These are phyloP conservation scores for Salix brachista DNA, from an alignment of 345 rosid genomes.

Conservation along the genomic window DNA sequence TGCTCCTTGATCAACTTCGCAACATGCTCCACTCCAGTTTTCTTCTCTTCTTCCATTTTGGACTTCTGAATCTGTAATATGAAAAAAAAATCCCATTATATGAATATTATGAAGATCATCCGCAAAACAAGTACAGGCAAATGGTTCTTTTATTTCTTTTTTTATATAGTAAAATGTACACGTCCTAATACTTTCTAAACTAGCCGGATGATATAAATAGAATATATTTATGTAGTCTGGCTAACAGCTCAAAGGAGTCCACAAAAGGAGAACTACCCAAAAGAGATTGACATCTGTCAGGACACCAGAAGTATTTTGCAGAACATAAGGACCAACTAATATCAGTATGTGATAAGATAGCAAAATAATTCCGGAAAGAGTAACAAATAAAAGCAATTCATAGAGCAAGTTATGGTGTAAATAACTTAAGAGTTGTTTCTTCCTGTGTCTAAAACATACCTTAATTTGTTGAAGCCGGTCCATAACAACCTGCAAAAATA, in stretches of 20 bases:
- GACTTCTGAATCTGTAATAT: conserved; percentile 40
- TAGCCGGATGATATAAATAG: not conserved
- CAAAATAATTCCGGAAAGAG: too few species aligned
- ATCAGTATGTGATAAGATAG: too few species aligned
- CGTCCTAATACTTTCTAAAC: not conserved
- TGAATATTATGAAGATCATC: not conserved
- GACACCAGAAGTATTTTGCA: too few species aligned
- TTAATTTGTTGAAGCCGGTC: too few species aligned
- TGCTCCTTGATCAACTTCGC: conserved; percentile 26
- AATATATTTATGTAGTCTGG: not conserved
- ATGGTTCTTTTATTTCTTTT: not conserved
- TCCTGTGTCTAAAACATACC: too few species aligned
- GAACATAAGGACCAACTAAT: too few species aligned
- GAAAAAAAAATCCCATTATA: not conserved
- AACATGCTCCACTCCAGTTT: conserved; percentile 38
- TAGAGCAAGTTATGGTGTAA: too few species aligned
- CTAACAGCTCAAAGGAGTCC: not conserved
- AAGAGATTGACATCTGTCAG: too few species aligned
- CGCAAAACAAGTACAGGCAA: not conserved
- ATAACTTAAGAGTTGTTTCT: too few species aligned
- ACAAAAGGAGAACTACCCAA: too few species aligned
- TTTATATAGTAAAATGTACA: not conserved
- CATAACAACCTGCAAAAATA: too few species aligned
- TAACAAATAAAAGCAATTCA: too few species aligned
- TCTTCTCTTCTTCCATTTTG: conserved; percentile 45